These are phyloP conservation scores for Saturnispora kantuleensis DNA, from an alignment of 805 yeast genomes.

Conservation along the genomic window DNA sequence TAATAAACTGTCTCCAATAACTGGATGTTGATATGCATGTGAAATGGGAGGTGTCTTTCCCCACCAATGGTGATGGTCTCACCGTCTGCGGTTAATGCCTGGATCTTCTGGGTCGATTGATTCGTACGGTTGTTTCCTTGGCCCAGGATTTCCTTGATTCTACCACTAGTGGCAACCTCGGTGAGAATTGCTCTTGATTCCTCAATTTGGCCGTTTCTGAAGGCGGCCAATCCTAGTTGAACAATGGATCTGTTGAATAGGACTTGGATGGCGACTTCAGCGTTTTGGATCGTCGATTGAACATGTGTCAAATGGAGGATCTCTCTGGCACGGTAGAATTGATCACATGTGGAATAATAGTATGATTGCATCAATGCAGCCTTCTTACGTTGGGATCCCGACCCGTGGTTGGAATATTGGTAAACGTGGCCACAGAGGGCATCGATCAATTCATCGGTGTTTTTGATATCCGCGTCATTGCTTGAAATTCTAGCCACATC, in stretches of 20 bases:
- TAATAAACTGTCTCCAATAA: constrained; percentile 88
- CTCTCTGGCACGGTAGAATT: constrained; percentile 77
- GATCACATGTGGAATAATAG: constrained; percentile 82
- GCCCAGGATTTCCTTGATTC: constrained; percentile 87
- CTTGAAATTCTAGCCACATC: constrained; percentile 25
- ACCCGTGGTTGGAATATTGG: constrained; percentile 36
- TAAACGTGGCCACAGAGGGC: constrained; percentile 55
- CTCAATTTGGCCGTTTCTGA: constrained; percentile 75
- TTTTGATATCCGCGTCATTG: constrained; percentile 21
- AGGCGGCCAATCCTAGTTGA: constrained; percentile 92
- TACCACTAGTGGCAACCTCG: constrained; percentile 78
- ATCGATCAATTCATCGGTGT: constrained; percentile 49
- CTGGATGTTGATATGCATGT: constrained; percentile 95
- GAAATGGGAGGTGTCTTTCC: constrained; percentile 89
- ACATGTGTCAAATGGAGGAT: constrained; percentile 79
- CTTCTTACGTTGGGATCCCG: constrained; percentile 62
- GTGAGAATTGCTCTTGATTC: constrained; percentile 82
- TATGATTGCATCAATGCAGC: constrained; percentile 82
- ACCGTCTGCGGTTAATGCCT: constrained; percentile 8
- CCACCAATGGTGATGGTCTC: constrained; percentile 10
- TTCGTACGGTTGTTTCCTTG: constrained; percentile 62
- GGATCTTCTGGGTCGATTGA: constrained; percentile 40
- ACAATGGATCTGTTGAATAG: constrained; percentile 91
- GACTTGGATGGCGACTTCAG: constrained; percentile 82
- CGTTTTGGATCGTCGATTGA: constrained; percentile 71